Evolutionary conservation across 164 flowering plant genomes (phyloP).

Genomic region (Vitis labrusca): DNA sequence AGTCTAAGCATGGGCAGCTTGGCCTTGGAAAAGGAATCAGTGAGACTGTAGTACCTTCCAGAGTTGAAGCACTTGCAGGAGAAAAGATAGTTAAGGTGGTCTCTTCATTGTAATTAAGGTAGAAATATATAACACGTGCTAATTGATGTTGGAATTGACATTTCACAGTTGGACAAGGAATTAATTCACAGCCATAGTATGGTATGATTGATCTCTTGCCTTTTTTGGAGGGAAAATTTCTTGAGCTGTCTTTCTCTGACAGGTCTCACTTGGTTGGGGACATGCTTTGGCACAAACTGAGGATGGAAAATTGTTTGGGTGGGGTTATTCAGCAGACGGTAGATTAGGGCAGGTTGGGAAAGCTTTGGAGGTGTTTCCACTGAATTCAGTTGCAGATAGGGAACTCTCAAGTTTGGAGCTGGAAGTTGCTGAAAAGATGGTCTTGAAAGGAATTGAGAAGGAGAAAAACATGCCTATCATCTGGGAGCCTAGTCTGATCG

Average conservation of each 20-base stretch:
- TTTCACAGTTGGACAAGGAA: no score
- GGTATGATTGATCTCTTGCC: not conserved
- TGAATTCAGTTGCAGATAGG: conserved; percentile 22
- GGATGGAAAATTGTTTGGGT: conserved; percentile 83
- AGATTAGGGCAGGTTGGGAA: conserved; percentile 72
- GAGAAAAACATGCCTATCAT: conserved; percentile 82
- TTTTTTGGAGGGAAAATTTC: not conserved
- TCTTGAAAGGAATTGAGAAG: conserved; percentile 64
- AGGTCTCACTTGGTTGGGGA: conserved; percentile 97
- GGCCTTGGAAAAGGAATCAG: conserved; percentile 77
- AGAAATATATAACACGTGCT: conserved; percentile 10
- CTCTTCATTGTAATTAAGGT: conserved; percentile 20
- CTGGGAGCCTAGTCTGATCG: conserved; percentile 77
- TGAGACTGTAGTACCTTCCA: conserved; percentile 60
- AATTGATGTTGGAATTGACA: no score
- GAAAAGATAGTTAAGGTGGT: conserved; percentile 79
- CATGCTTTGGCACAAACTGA: conserved; percentile 72
- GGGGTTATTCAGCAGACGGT: conserved; percentile 92
- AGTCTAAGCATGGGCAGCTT: conserved; percentile 91
- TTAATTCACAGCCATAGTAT: no score
- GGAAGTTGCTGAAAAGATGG: conserved; percentile 64
- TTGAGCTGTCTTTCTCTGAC: conserved; percentile 9
- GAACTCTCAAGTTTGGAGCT: conserved; percentile 22
- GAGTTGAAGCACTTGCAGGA: conserved; percentile 67
- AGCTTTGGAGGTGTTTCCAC: conserved; percentile 27